Evolutionary conservation across 805 yeast genomes (phyloP).

Genomic region (Starmerella khaoyaiensis): DNA sequence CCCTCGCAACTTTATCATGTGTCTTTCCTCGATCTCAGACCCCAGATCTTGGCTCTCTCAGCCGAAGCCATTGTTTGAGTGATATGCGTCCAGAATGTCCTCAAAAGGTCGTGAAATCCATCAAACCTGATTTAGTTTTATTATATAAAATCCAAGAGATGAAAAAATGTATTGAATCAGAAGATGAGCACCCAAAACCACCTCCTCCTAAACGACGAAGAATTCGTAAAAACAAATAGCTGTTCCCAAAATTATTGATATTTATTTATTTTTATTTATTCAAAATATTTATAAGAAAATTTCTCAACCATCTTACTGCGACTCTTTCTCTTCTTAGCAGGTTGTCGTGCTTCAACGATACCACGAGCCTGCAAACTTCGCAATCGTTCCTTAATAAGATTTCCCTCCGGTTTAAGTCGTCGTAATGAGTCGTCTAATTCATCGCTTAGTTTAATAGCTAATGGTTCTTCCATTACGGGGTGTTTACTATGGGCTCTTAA

Average conservation of each 20-base stretch:
- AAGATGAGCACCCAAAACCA: not conserved
- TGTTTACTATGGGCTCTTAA: constrained; percentile 33
- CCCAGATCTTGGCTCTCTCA: too few relatives aligned
- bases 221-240: not conserved
- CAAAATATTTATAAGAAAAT: constrained; percentile 82
- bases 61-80: too few relatives aligned
- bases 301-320: constrained; percentile 73
- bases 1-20: too few relatives aligned
- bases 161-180: not conserved
- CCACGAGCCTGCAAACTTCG: constrained; percentile 73
- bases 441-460: constrained; percentile 74
- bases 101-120: constrained; percentile 1
- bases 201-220: constrained; percentile 1
- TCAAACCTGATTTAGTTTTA: constrained; percentile 8
- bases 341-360: constrained; percentile 70
- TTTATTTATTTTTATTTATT: not conserved
- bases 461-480: constrained; percentile 35
- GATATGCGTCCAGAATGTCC: constrained; percentile 16
- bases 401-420: constrained; percentile 81
- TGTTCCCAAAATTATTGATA: not conserved
- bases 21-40: too few relatives aligned
- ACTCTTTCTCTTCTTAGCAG: constrained; percentile 46
- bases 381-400: constrained; percentile 68
- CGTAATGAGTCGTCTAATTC: constrained; percentile 80
- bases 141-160: constrained; percentile 12